Evolutionary conservation across 169 alveolate genomes (phyloP).

Genomic region (Ichthyophthirius multifiliis): DNA sequence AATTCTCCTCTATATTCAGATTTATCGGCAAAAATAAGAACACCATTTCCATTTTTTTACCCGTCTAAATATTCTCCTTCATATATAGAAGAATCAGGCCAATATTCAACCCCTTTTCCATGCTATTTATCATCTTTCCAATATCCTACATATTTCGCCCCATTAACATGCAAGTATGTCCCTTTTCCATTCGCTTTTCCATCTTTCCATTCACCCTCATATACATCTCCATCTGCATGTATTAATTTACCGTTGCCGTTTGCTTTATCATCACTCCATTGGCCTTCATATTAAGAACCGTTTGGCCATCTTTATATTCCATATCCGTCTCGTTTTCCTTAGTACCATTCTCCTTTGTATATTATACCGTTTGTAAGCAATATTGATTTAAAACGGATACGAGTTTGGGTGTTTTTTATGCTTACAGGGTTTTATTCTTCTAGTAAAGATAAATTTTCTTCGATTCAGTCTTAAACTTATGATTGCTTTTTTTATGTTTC

Average conservation of each 20-base stretch:
- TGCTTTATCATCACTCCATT: slow-evolving; percentile 6
- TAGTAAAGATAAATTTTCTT: no score
- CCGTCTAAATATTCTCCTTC: slow-evolving; percentile 68
- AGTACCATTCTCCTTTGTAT: no score
- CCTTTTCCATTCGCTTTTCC: slow-evolving; percentile 92
- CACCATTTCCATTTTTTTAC: slow-evolving; percentile 60
- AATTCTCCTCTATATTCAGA: slow-evolving; percentile 55
- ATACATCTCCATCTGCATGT: slow-evolving; percentile 91
- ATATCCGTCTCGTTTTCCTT: no score
- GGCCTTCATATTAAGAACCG: slow-evolving; percentile 4
- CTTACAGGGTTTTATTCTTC: neutral
- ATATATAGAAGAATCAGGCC: slow-evolving; percentile 71
- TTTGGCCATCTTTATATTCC: no score
- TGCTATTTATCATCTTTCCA: slow-evolving; percentile 95
- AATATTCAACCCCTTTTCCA: slow-evolving; percentile 88
- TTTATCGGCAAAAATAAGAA: slow-evolving; percentile 54
- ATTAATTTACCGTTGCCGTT: slow-evolving; percentile 55
- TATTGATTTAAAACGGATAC: no score
- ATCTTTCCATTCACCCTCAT: slow-evolving; percentile 94
- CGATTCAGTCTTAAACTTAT: no score
- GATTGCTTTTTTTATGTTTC: no score
- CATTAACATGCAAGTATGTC: slow-evolving; percentile 88
- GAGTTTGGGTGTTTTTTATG: no score
- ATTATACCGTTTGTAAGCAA: no score
- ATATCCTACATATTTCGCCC: slow-evolving; percentile 95